These are phyloP conservation scores for Leishmania guyanensis DNA, from an alignment of 208 protist genomes.

Conservation along the genomic window DNA sequence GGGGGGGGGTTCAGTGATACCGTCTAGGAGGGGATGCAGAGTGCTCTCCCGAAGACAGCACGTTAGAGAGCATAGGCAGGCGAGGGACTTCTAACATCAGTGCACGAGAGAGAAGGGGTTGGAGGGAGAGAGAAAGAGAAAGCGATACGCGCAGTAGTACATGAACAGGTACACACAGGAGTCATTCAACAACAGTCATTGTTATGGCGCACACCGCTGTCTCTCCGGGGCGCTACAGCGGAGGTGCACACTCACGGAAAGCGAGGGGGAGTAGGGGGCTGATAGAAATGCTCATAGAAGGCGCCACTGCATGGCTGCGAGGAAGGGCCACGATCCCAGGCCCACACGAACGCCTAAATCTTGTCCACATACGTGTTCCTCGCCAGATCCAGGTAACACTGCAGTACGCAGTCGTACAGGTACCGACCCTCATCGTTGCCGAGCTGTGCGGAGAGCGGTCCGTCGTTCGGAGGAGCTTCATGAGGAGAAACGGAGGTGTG, in stretches of 20 bases:
- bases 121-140: not conserved
- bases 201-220: not conserved
- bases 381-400: slow-evolving; percentile 69
- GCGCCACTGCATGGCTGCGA: too few relatives aligned
- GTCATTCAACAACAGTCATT: not conserved
- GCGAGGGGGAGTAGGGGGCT: not conserved
- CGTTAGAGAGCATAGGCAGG: not conserved
- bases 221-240: not conserved
- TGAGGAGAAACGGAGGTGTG: not conserved
- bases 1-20: not conserved
- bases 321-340: not conserved
- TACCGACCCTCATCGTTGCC: slow-evolving; percentile 13
- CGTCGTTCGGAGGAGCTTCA: not conserved
- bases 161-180: not conserved
- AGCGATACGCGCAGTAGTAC: not conserved
- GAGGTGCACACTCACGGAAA: not conserved
- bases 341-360: not conserved
- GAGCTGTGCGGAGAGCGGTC: not conserved
- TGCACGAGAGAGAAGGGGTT: not conserved
- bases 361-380: slow-evolving; percentile 52
- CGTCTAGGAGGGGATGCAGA: not conserved
- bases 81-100: not conserved
- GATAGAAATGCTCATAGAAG: too few relatives aligned
- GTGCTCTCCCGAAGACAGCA: not conserved
- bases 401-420: slow-evolving; percentile 77